Evolutionary conservation across 768 basidiomycete genomes (phyloP).

Genomic region (Lyophyllum atratum): DNA sequence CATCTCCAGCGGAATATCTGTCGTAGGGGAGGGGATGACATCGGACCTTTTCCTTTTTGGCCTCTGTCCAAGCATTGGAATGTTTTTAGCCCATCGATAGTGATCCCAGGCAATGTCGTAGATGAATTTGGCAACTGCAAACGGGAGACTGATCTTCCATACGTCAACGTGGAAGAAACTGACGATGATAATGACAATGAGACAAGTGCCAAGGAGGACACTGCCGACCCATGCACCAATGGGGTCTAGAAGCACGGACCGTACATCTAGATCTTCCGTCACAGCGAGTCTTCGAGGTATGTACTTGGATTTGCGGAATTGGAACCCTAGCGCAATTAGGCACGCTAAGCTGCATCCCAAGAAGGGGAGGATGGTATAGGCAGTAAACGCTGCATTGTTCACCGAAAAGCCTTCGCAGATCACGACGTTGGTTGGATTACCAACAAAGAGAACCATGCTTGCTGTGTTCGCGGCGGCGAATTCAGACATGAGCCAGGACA

Average conservation of each 20-base stretch:
- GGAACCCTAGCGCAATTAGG: constrained; percentile 55
- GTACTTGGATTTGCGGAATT: constrained; percentile 58
- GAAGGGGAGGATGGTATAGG: constrained; percentile 83
- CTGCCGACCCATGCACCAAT: constrained; percentile 75
- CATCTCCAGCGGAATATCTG: not conserved
- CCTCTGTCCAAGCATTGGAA: constrained; percentile 20
- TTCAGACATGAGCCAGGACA: constrained; percentile 73
- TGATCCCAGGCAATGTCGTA: constrained; percentile 68
- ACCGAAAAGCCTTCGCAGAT: constrained; percentile 85
- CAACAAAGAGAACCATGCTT: constrained; percentile 75
- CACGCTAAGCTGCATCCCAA: constrained; percentile 67
- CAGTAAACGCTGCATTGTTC: constrained; percentile 77
- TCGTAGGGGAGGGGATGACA: not conserved
- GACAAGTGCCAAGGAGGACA: constrained; percentile 61
- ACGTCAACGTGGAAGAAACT: constrained; percentile 79
- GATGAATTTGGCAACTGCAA: constrained; percentile 69
- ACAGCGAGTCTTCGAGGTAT: constrained; percentile 48
- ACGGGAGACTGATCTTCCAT: constrained; percentile 84
- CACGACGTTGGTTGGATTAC: constrained; percentile 94
- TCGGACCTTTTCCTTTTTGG: constrained; percentile 20
- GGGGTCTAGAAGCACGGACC: constrained; percentile 71
- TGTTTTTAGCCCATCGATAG: constrained; percentile 39
- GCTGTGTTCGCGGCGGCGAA: constrained; percentile 83
- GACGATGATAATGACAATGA: constrained; percentile 74
- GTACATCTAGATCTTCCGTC: constrained; percentile 44